Base-by-base conservation (phyloP, 1,284 basidiomycete genomes). In the Entoloma clypeatum region DNA sequence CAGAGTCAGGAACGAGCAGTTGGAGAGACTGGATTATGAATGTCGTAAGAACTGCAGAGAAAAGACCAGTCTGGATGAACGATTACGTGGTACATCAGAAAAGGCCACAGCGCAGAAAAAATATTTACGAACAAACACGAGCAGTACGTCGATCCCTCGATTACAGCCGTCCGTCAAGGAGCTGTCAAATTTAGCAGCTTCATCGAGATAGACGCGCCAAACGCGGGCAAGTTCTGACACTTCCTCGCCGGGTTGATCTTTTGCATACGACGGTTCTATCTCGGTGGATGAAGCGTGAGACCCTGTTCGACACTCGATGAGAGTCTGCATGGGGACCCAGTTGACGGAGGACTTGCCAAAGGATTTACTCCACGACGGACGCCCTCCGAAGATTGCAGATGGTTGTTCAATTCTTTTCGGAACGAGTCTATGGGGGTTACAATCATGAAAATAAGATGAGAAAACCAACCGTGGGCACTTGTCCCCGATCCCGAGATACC, bases 21-120 rank as follows among this genome's bases (percentile, higher is more conserved):
- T 66, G 59, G 36, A 64, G 68, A 5, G 63, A 61, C 50, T 70
- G 62, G 13, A 69, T 64, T 25, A 71, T 61, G 55, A 71, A 71
- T 1, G 69, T 67, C 6, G 70, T 72, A 18, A 71, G 45, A 9
- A 71, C 67, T 1, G 68, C 69, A 10, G 71, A 71, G 44, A 73
- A 72, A 18, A 72, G 56, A 53, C 68, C 70, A 26, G 67, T 67
- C 71, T 71, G 29, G 2, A 8, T n/a, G 10, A 21, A 17, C 14
- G 27, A 11, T 6, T 18, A 8, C 21, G n/a, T 10, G 13, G 16
- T 27, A 13, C 19, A 34, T n/a, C 23, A 18, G 13, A 17, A 24
- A 5, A 13, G 16, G 10, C 10, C n/a, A n/a, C n/a, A n/a, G n/a
- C n/a, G n/a, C n/a, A n/a, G n/a, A n/a, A 37, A 27, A 11, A 14